phyloP scores from a whole-genome alignment of 768 basidiomycete species.

The Favolaschia claudopus region DNA sequence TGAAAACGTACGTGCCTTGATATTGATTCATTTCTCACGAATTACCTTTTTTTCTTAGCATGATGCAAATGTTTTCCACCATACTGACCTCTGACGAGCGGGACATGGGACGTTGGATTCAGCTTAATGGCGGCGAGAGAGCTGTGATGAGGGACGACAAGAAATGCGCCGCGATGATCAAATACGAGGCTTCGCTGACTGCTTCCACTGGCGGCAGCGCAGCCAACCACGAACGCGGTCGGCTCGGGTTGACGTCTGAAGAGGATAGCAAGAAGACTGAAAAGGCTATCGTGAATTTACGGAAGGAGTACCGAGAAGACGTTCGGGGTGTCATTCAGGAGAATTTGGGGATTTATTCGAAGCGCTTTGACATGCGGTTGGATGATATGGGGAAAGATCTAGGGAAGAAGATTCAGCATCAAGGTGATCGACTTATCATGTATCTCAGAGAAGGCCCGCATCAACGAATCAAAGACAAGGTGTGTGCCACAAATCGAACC shows the following conservation, averaged over 20 bases:
- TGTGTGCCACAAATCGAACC: too few relatives aligned
- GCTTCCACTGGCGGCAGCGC: neutral
- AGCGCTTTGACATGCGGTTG: constrained; percentile 19
- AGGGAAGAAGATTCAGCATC: constrained; percentile 12
- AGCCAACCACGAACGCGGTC: too few relatives aligned
- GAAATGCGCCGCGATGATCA: neutral
- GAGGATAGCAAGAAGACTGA: too few relatives aligned
- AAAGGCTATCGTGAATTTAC: constrained; percentile 20
- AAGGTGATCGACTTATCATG: constrained; percentile 22
- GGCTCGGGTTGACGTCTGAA: too few relatives aligned
- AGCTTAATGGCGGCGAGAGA: constrained; percentile 27
- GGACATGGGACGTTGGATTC: neutral
- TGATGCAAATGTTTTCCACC: neutral
- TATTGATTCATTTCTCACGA: too few relatives aligned
- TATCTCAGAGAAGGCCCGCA: constrained; percentile 29
- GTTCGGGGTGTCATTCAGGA: constrained; percentile 2
- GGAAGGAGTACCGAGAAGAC: constrained; percentile 17
- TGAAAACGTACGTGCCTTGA: too few relatives aligned
- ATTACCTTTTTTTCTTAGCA: too few relatives aligned
- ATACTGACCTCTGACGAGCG: neutral
- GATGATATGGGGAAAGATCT: constrained; percentile 30
- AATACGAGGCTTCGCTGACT: neutral
- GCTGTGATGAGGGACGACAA: constrained; percentile 3
- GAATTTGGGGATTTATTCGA: neutral
- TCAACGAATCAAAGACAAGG: constrained; percentile 30